These are phyloP conservation scores for Euphorbia schlechtendalii DNA, from an alignment of 441 rosid genomes.

Conservation along the genomic window DNA sequence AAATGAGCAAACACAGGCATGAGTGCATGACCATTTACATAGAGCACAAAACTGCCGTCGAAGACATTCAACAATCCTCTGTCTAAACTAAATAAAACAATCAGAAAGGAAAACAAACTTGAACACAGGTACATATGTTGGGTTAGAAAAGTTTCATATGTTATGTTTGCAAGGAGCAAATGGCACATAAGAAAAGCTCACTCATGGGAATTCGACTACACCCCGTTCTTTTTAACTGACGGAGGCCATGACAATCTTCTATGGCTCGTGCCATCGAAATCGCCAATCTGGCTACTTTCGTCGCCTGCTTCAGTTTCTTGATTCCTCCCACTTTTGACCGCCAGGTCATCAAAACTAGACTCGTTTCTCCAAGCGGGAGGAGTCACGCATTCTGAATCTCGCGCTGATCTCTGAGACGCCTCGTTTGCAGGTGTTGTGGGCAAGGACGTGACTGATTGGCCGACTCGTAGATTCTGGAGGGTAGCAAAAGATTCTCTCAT, in stretches of 20 bases:
- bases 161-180: not conserved
- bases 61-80: too few species aligned
- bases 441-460: conserved; percentile 44
- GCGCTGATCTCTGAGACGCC: conserved; percentile 30
- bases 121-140: too few species aligned
- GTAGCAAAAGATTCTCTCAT: conserved; percentile 95
- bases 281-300: conserved; percentile 34
- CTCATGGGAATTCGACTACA: not conserved
- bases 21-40: too few species aligned
- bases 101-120: too few species aligned
- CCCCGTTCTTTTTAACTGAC: conserved; percentile 34
- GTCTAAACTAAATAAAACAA: too few species aligned
- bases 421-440: conserved; percentile 50
- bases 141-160: not conserved
- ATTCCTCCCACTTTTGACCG: conserved; percentile 34
- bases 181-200: not conserved
- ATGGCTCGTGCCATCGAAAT: conserved; percentile 39
- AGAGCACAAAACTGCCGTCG: too few species aligned
- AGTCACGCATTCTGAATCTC: conserved; percentile 52
- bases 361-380: conserved; percentile 76
- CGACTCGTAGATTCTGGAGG: conserved; percentile 77
- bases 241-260: conserved; percentile 93
- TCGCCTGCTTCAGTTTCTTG: conserved; percentile 43
- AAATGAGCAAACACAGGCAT: too few species aligned
- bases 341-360: conserved; percentile 57